Conservation (phyloP, 2,329 filamentous ascomycete genomes). For the Zopfia rhizophila region DNA sequence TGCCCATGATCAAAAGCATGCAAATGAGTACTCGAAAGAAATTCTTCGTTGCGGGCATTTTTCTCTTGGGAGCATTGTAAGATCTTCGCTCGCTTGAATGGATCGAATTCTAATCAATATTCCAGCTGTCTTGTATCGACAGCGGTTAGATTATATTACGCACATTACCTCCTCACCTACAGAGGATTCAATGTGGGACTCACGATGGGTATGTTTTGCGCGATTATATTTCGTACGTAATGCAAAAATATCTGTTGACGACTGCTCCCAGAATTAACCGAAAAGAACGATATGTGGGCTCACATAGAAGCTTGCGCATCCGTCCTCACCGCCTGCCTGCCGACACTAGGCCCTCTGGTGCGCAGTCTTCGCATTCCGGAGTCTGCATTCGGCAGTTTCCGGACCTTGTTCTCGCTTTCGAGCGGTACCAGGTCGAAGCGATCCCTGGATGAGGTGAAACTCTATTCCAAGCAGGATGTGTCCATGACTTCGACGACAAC, state of each 20-base stretch:
- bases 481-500: too few species aligned
- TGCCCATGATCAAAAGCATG: neutral
- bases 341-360: slow-evolving; percentile 3
- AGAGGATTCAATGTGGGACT: neutral
- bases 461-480: too few species aligned
- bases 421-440: too few species aligned
- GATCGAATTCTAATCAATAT: neutral
- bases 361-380: neutral
- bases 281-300: slow-evolving; percentile 9
- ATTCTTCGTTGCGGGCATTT: neutral
- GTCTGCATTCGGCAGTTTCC: neutral
- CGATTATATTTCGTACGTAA: too few species aligned
- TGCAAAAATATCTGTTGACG: too few species aligned
- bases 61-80: slow-evolving; percentile 4
- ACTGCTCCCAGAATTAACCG: slow-evolving; percentile 1
- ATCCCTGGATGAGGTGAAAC: too few species aligned
- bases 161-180: neutral
- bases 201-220: too few species aligned
- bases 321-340: slow-evolving; percentile 8
- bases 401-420: slow-evolving; percentile 2
- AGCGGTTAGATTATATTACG: slow-evolving; percentile 1
- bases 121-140: slow-evolving; percentile 7
- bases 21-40: neutral
- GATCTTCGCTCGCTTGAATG: neutral
- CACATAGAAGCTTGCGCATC: slow-evolving; percentile 12